These are phyloP conservation scores for Myotisia sp. DNA, from an alignment of 2,329 filamentous ascomycete species.

Conservation along the genomic window DNA sequence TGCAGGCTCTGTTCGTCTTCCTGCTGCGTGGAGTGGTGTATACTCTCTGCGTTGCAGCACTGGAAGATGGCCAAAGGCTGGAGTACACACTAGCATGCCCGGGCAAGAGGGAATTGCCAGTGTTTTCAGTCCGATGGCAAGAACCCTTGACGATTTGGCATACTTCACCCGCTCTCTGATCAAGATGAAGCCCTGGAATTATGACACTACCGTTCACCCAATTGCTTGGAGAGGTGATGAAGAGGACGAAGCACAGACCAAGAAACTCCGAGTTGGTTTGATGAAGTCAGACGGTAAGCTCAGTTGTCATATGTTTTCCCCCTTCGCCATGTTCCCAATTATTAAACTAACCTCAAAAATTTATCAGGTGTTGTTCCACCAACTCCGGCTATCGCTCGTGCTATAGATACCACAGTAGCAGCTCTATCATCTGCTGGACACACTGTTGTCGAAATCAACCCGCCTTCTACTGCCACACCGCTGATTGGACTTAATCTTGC, in stretches of 20 bases:
- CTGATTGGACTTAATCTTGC: slow-evolving; percentile 65
- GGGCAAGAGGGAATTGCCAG: slow-evolving; percentile 82
- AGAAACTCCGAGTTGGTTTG: slow-evolving; percentile 59
- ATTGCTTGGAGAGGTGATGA: slow-evolving; percentile 59
- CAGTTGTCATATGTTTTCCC: background rate
- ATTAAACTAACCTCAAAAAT: slow-evolving; percentile 2
- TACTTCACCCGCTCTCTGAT: slow-evolving; percentile 74
- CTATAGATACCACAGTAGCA: slow-evolving; percentile 53
- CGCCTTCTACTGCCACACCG: slow-evolving; percentile 59
- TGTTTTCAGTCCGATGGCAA: slow-evolving; percentile 84
- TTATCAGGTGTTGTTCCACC: slow-evolving; percentile 61
- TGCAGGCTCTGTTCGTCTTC: slow-evolving; percentile 71
- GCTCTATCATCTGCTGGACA: slow-evolving; percentile 62
- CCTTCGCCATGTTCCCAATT: background rate
- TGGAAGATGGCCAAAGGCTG: slow-evolving; percentile 76
- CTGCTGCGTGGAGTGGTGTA: slow-evolving; percentile 79
- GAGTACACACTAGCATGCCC: slow-evolving; percentile 74
- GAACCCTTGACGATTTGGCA: slow-evolving; percentile 64
- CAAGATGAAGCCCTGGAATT: slow-evolving; percentile 73
- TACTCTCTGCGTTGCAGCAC: slow-evolving; percentile 79
- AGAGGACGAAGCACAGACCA: slow-evolving; percentile 45
- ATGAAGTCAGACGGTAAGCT: slow-evolving; percentile 52
- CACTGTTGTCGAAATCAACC: slow-evolving; percentile 51
- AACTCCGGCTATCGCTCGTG: slow-evolving; percentile 67
- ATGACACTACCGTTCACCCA: slow-evolving; percentile 74